Base-by-base conservation (phyloP, 2,329 filamentous ascomycete species). In the Exophiala sp. region DNA sequence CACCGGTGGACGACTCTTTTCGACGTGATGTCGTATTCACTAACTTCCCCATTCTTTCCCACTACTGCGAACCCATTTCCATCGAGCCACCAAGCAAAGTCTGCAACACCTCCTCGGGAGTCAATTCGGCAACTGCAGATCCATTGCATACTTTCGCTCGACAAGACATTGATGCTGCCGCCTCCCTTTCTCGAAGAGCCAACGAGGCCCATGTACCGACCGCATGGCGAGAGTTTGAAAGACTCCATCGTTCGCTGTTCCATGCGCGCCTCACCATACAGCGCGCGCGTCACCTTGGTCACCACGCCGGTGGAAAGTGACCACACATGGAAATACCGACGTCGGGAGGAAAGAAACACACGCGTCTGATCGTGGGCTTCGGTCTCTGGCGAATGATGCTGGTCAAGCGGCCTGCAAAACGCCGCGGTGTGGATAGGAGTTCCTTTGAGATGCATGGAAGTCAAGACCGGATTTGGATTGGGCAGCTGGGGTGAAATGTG, bases 271-370 rank as follows among this genome's bases (percentile, higher is more conserved):
- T 53, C 39, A 6, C 51, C 48, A 84, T 56, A 89, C 81, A 64
- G 85, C 79, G 52, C 93, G 73, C 65, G 85, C 76, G 60, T 82
- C 38, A 95, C 79, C 69, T 95, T 95, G 62, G 91, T 85, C 42
- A 98, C 82, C 10, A 76, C 73, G 37, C 93, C 93, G 0, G 85
- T 83, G 37, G 84, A 75, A 19, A 98, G 77, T 63, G 97, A 84
- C 93, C 93, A 98, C 58, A 85, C 83, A 70, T 97, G 93, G 69
- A 97, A 96, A 73, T 89, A 97, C 56, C 83, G 83, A 43, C 93
- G 81, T 29, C 91, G 84, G 30, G 90, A 90, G 14, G 89, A 86
- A 52, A 96, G 86, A 67, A 95, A 87, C 58, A 98, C 85, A 60
- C 46, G 51, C 10, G 58, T 60, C 18, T 45, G 42, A 39, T 57